These are phyloP conservation scores for Aquilaria agallochum DNA, from an alignment of 441 rosid genomes.

Conservation along the genomic window DNA sequence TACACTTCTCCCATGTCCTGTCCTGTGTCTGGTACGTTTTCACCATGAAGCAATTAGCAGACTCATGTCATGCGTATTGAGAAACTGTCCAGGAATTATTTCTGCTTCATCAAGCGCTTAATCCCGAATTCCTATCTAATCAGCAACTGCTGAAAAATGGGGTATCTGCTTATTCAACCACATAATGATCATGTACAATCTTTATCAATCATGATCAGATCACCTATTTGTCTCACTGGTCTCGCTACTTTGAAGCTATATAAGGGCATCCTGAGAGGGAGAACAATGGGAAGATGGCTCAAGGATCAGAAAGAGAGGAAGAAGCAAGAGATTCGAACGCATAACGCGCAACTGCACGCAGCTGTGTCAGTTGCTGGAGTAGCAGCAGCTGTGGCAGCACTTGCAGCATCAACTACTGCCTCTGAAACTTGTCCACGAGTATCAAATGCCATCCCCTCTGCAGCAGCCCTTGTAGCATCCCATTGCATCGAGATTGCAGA, in stretches of 20 bases:
- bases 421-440: slow-evolving; percentile 31
- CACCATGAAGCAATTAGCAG: neutral
- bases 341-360: slow-evolving; percentile 84
- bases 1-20: slow-evolving; percentile 15
- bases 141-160: slow-evolving; percentile 57
- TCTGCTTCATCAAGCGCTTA: slow-evolving; percentile 62
- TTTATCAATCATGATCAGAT: neutral
- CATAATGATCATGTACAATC: neutral
- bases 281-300: slow-evolving; percentile 82
- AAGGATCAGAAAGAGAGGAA: slow-evolving; percentile 93
- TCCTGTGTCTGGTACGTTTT: neutral
- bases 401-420: slow-evolving; percentile 45
- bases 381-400: slow-evolving; percentile 85
- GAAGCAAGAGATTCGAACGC: slow-evolving; percentile 81
- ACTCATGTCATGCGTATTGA: neutral
- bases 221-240: neutral
- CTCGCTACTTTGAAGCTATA: slow-evolving; percentile 43
- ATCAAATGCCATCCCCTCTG: slow-evolving; percentile 73
- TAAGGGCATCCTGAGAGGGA: slow-evolving; percentile 66
- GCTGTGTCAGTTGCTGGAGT: slow-evolving; percentile 94
- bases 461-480: slow-evolving; percentile 84
- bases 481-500: slow-evolving; percentile 93
- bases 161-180: slow-evolving; percentile 29
- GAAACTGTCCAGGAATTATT: slow-evolving; percentile 43
- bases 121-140: slow-evolving; percentile 50